Base-by-base conservation (phyloP, 106 monocot species). In the Acorus gramineus region DNA sequence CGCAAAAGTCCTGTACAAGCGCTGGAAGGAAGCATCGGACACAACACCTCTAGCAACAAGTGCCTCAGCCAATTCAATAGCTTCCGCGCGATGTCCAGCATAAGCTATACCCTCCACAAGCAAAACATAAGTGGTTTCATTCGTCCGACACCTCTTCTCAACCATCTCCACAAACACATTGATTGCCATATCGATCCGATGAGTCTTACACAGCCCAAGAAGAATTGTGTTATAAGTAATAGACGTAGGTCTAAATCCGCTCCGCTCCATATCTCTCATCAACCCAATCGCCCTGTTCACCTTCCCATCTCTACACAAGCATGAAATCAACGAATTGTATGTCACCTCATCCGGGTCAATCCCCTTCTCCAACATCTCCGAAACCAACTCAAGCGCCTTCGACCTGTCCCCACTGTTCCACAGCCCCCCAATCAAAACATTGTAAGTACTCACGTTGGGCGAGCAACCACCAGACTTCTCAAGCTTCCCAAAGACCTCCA, bases 171-270 rank as follows among this genome's bases (percentile, higher is more conserved):
- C 71, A 0, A 88, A 64, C 28, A 74, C 5, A 2, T 82, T 54
- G 7, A 84, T 77, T 10, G 78, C 84, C 28, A 8, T 55, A 3
- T 68, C 60, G 5, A 81, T 62, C 67, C 84, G 65, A 7, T 69
- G 71, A 8, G 60, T 81, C 64, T 81, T 89, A 49, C 81, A 89
- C 11, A 84, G 14, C 11, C 88, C 88, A 3, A 81, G 78, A 3
- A 89, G n/a, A 42, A 89, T 48, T 0, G 84, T 66, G 48, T 89
- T 89, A 60, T 84, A 89, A 0, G 89, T 84, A 48, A 89, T 89
- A 0, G 67, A 61, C 0, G 61, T 66, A 3, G 80, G 83, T 52
- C 52, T 47, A 63, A 79, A 71, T 5, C 78, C 67, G 0, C 54
- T 62, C 1, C 13, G 61, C 72, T 75, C 67, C 87, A 88, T 81